Evolutionary conservation across 1,284 basidiomycete genomes (phyloP).

Genomic region (Agaricales sp.): DNA sequence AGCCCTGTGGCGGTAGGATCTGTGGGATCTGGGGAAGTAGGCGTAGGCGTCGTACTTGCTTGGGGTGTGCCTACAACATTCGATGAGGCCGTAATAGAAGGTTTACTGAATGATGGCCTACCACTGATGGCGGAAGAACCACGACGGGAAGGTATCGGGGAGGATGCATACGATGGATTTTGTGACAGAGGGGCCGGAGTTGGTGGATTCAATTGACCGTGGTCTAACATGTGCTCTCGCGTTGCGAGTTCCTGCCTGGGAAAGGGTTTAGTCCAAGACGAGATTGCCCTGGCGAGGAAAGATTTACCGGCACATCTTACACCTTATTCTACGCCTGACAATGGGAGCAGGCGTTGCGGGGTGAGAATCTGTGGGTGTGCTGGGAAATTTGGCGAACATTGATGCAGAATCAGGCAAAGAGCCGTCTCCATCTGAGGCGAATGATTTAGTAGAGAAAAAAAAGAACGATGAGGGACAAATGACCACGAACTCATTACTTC

Average conservation of each 20-base stretch:
- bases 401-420: constrained; percentile 40
- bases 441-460: not conserved
- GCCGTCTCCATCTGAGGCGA: constrained; percentile 56
- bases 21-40: no score
- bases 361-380: constrained; percentile 48
- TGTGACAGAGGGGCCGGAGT: constrained; percentile 39
- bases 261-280: not conserved
- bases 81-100: not conserved
- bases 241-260: constrained; percentile 76
- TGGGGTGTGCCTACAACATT: not conserved
- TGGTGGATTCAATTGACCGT: constrained; percentile 65
- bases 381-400: constrained; percentile 71
- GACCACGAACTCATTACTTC: constrained; percentile 63
- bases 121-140: constrained; percentile 21
- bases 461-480: not conserved
- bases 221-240: constrained; percentile 87
- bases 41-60: no score
- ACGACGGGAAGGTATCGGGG: constrained; percentile 39
- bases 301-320: constrained; percentile 80
- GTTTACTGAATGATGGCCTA: not conserved
- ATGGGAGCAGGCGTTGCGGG: constrained; percentile 43
- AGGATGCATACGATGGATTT: not conserved
- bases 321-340: constrained; percentile 64
- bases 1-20: no score
- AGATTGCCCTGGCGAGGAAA: not conserved